A percentile compares a stretch with the other conserved stretches of the same genome.
phyloP scores from a whole-genome alignment of 2,329 filamentous ascomycete genomes.

The Phialophora tarda region DNA sequence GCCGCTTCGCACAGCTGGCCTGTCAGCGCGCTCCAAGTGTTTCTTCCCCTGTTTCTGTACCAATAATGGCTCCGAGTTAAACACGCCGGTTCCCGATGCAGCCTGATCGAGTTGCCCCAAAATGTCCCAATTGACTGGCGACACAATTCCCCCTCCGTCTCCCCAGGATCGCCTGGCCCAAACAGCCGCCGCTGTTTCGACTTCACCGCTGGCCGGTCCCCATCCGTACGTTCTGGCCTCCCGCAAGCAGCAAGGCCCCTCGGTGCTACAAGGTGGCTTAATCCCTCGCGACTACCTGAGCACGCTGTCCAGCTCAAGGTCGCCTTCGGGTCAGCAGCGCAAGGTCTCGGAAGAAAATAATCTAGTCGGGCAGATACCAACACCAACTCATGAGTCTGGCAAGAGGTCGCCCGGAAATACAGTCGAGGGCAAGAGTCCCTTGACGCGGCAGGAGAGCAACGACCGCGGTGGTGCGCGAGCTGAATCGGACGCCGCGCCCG shows the following conservation, averaged over 20 bases:
- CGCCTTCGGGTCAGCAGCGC: conserved; percentile 15
- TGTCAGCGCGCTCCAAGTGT: conserved; percentile 36
- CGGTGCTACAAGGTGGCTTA: conserved; percentile 40
- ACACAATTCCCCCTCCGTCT: conserved; percentile 30
- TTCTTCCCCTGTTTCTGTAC: conserved; percentile 18
- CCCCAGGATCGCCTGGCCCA: conserved; percentile 30
- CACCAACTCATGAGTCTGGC: conserved; percentile 21
- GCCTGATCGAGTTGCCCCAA: conserved; percentile 26
- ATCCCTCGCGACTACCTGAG: conserved; percentile 47
- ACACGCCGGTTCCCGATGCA: conserved; percentile 24
- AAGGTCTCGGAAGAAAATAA: conserved; percentile 14
- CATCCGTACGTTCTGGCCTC: conserved; percentile 27
- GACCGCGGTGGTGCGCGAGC: background rate
- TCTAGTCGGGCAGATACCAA: conserved; percentile 4
- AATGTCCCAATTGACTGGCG: conserved; percentile 34
- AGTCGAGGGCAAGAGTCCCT: conserved; percentile 20
- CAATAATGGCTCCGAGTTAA: conserved; percentile 25
- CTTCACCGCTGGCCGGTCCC: conserved; percentile 30
- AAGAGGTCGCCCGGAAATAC: conserved; percentile 15
- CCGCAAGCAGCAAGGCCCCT: conserved; percentile 26
- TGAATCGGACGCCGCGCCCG: background rate
- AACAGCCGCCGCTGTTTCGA: conserved; percentile 34
- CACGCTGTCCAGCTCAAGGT: conserved; percentile 39
- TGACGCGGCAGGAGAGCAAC: conserved; percentile 10
- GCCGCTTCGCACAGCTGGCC: conserved; percentile 34